Base-by-base conservation (phyloP, 805 yeast genomes). In the Candida chilensis region DNA sequence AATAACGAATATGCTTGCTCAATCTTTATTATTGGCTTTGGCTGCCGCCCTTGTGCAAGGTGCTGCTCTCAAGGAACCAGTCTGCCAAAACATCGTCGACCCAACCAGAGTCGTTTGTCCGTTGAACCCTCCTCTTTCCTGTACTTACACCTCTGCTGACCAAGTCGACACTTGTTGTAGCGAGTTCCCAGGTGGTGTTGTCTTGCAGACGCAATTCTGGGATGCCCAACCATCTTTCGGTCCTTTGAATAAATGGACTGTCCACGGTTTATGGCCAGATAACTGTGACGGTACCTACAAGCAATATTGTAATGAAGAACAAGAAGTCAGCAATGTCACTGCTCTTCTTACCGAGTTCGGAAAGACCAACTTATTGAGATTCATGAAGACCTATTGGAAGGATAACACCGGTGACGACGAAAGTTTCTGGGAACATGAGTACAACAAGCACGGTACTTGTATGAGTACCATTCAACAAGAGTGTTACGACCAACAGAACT, bases 361-460 rank as follows among this genome's bases (percentile, higher is more conserved):
- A 20, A 78, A 78, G 32, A 41, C 47, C 7, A 77, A 67, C 7
- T 59, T 86, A 29, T 59, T 81, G 27, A 52, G 56, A 1, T 64
- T 67, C 35, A 74, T 88, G 85, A 39, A 57, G 16, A 44, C 45
- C 18, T 54, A 65, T 36, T 88, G 96, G 96, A 78, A 80, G 49
- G 78, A 80, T 44, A 69, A 68, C 45, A 74, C 71, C 29, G 85
- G 85, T 8, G 51, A 70, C 33, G 90, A 81, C 48, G 77, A 72
- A 34, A 48, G 65, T 5, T 58, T 88, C 30, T 88, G 97, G 97
- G 65, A 71, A 20, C 96, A 88, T 54, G 96, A 88, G 54, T 88
- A 72, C 66, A 87, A 88, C 60, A 88, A 88, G 51, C 97, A 88
- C 50, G 96, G 88, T 16, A 86, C 95, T 7, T 88, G 96, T 56